Evolutionary conservation across 441 rosid genomes (phyloP), one percentile per base, ranked within the genome.

Genomic region (Theobroma grandiflorum): DNA sequence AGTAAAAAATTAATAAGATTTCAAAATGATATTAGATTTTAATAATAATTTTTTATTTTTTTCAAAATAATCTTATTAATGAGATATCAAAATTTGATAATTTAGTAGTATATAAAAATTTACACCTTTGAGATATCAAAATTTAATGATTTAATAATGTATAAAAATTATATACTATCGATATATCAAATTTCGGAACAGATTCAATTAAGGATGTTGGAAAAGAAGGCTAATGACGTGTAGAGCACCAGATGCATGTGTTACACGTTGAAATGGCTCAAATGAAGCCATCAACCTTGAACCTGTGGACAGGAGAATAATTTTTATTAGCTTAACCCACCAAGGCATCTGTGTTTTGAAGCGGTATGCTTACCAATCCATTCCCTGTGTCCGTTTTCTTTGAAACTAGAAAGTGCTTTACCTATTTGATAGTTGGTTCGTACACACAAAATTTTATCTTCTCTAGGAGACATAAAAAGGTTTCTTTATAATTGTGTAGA

Each of bases 391-490:
- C 3, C n/a, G 35, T 33, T 35, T 63, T 42, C 50, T 45, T 70
- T 18, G 74, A 70, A 70, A 31, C 42, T 18, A 50, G 58, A 76
- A 59, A 59, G 73, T 31, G 71, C 31, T 61, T 76, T 47, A 35
- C 45, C 64, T 37, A 20, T 10, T 20, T 35, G 43, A 42, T 67
- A 3, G 45, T 70, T 47, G 40, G 57, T 69, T 11, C 50, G 52
- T 20, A 10, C 72, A 20, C 52, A 9, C 37, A 42, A 68, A 20
- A 26, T 26, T 26, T 68, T 22, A 43, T 68, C 37, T 68, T 43
- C 2, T 75, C 42, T 53, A 77, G 65, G 75, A 37, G 84, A 81
- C 81, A 72, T 22, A 69, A 81, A 64, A 65, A 77, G 64, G 43
- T 22, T 37, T 40, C 38, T 52, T 63, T 57, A 43, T 70, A 33